Percentiles rank a stretch among this genome's conserved stretches.
These are phyloP conservation scores for Nicotiana obtusifolia DNA, from an alignment of 257 asterid species.

Conservation along the genomic window DNA sequence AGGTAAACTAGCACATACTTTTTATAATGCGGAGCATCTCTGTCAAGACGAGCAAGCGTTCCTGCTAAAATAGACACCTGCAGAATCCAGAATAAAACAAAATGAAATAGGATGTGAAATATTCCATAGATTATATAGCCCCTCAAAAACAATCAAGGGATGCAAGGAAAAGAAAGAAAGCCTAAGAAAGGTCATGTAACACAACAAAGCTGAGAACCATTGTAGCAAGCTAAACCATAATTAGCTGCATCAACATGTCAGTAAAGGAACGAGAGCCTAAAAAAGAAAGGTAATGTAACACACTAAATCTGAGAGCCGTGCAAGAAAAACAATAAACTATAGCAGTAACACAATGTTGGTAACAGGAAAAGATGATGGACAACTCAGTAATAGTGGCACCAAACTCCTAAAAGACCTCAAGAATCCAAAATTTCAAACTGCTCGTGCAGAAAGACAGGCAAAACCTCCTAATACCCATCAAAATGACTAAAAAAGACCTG, in stretches of 20 bases:
- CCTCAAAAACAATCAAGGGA: slow-evolving; percentile 5
- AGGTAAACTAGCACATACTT: slow-evolving; percentile 46
- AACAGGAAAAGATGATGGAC: not conserved
- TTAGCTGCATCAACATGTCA: not conserved
- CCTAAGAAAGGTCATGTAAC: not conserved
- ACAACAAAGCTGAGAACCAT: not conserved
- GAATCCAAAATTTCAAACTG: not conserved
- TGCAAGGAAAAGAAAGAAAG: not conserved
- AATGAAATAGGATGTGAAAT: not conserved
- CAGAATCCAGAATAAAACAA: slow-evolving; percentile 14
- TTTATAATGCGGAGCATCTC: slow-evolving; percentile 95
- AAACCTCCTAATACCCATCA: not conserved
- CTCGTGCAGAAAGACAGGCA: not conserved
- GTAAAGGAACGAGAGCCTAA: not conserved
- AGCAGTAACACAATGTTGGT: not conserved
- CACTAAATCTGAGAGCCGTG: not conserved
- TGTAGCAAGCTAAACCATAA: not conserved
- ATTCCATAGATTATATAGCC: not conserved
- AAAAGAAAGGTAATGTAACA: not conserved
- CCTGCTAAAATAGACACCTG: slow-evolving; percentile 99
- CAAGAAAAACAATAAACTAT: not conserved
- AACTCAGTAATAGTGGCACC: not conserved
- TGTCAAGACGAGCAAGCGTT: slow-evolving; percentile 96
- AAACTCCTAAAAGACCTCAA: not conserved
- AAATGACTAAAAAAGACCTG: not conserved